A percentile compares a stretch with the other conserved stretches of the same genome.
Evolutionary conservation across 164 flowering plant genomes (phyloP).

Genomic region (Tetracentron sinense): DNA sequence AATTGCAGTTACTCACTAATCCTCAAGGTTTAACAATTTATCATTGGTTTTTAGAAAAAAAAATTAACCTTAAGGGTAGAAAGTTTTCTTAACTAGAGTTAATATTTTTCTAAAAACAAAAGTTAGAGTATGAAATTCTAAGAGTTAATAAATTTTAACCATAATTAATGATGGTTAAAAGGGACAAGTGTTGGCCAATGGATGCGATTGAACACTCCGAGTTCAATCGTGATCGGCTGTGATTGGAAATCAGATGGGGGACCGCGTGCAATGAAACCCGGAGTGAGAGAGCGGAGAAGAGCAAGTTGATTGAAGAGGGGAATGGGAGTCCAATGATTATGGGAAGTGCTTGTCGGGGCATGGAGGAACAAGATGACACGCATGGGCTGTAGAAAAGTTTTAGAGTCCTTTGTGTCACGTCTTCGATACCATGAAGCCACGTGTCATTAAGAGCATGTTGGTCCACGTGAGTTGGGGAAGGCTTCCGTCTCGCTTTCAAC

Average conservation of each 20-base stretch:
- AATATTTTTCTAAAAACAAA: no score
- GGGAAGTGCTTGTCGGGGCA: constrained; percentile 45
- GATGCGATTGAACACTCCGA: no score
- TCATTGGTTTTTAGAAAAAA: no score
- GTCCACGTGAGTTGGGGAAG: constrained; percentile 55
- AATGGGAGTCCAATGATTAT: constrained; percentile 54
- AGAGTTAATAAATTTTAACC: no score
- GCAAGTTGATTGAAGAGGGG: neutral
- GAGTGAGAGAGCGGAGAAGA: constrained; percentile 7
- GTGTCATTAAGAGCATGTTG: constrained; percentile 47
- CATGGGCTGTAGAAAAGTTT: constrained; percentile 27
- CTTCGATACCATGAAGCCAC: constrained; percentile 18
- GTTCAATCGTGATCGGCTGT: neutral
- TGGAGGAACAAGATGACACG: constrained; percentile 57
- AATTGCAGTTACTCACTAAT: no score
- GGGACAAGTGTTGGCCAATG: no score
- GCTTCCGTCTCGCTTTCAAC: constrained; percentile 23
- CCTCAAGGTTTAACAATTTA: no score
- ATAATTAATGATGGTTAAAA: no score
- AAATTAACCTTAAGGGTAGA: no score
- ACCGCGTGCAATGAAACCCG: neutral
- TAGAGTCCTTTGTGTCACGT: constrained; percentile 27
- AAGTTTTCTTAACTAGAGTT: no score
- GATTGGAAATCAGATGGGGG: neutral
- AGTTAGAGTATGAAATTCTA: no score